phyloP scores from a whole-genome alignment of 805 yeast species.

The Hagleromyces aurorensis region DNA sequence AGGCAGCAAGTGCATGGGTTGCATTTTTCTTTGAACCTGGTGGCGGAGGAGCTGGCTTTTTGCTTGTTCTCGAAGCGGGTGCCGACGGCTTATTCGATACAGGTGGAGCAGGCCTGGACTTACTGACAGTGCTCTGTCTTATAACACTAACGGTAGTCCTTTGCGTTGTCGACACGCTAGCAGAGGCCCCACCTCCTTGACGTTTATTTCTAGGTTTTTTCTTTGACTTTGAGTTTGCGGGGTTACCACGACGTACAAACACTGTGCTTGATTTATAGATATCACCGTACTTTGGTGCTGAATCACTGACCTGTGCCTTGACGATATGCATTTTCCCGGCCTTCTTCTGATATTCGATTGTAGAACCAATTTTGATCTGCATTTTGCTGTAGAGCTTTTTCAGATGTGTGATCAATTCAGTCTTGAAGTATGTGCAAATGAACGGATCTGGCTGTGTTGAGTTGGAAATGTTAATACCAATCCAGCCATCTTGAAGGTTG shows the following conservation, averaged over 20 bases:
- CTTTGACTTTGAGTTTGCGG: constrained; percentile 62
- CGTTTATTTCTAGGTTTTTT: constrained; percentile 62
- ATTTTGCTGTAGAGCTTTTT: constrained; percentile 52
- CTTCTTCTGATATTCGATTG: constrained; percentile 80
- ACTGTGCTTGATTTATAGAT: constrained; percentile 83
- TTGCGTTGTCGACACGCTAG: constrained; percentile 13
- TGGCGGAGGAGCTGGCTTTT: constrained; percentile 33
- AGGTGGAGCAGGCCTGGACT: constrained; percentile 3
- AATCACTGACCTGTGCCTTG: constrained; percentile 53
- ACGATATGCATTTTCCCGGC: constrained; percentile 73
- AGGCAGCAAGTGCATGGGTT: constrained; percentile 32
- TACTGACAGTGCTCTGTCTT: constrained; percentile 8
- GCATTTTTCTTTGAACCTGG: constrained; percentile 20
- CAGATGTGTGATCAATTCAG: constrained; percentile 75
- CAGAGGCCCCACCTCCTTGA: constrained; percentile 7
- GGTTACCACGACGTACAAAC: constrained; percentile 69
- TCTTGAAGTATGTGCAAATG: constrained; percentile 75
- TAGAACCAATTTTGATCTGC: constrained; percentile 57
- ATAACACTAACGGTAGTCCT: constrained; percentile 25
- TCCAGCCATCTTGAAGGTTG: constrained; percentile 84
- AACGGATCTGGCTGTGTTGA: constrained; percentile 64
- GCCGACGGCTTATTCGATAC: constrained; percentile 17
- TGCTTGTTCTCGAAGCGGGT: constrained; percentile 24
- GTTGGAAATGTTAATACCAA: constrained; percentile 43
- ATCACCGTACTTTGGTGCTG: constrained; percentile 65